Conservation (phyloP, 2,329 filamentous ascomycete genomes). For the Trichoderma arundinaceum region DNA sequence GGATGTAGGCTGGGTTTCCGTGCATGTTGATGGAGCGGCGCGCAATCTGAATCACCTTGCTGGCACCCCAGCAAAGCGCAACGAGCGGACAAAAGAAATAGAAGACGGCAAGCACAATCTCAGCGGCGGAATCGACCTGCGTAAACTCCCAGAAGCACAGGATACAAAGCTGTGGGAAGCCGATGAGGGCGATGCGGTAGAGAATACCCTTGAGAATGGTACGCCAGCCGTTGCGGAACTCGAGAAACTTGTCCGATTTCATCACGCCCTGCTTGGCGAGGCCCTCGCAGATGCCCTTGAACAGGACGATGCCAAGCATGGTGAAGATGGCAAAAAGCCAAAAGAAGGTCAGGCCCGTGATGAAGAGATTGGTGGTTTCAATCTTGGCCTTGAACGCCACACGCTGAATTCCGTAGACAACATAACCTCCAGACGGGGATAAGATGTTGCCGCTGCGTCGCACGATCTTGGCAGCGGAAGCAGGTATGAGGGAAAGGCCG, state of each 20-base stretch:
- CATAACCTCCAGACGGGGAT: slow-evolving; percentile 59
- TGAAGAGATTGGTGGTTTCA: slow-evolving; percentile 89
- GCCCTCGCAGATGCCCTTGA: slow-evolving; percentile 72
- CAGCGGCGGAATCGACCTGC: slow-evolving; percentile 79
- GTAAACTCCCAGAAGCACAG: slow-evolving; percentile 95
- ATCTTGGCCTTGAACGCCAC: slow-evolving; percentile 86
- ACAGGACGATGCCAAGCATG: slow-evolving; percentile 64
- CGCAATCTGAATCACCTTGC: slow-evolving; percentile 87
- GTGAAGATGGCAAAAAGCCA: slow-evolving; percentile 80
- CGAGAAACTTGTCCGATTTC: slow-evolving; percentile 83
- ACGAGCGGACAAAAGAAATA: slow-evolving; percentile 82
- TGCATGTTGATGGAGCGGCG: slow-evolving; percentile 88
- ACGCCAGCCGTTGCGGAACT: slow-evolving; percentile 94
- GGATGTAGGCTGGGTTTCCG: slow-evolving; percentile 95
- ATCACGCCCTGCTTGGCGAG: slow-evolving; percentile 77
- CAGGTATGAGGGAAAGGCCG: slow-evolving; percentile 58
- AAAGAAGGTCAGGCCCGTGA: slow-evolving; percentile 90
- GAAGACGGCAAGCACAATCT: slow-evolving; percentile 85
- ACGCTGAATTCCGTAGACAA: slow-evolving; percentile 83
- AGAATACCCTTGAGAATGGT: slow-evolving; percentile 92
- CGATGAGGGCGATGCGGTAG: slow-evolving; percentile 87
- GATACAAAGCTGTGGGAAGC: slow-evolving; percentile 88
- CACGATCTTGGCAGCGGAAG: slow-evolving; percentile 48
- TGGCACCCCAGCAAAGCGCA: slow-evolving; percentile 83
- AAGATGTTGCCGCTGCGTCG: slow-evolving; percentile 60